Conservation (phyloP, 177 flowering plant species). For the Tripterygium wilfordii region DNA sequence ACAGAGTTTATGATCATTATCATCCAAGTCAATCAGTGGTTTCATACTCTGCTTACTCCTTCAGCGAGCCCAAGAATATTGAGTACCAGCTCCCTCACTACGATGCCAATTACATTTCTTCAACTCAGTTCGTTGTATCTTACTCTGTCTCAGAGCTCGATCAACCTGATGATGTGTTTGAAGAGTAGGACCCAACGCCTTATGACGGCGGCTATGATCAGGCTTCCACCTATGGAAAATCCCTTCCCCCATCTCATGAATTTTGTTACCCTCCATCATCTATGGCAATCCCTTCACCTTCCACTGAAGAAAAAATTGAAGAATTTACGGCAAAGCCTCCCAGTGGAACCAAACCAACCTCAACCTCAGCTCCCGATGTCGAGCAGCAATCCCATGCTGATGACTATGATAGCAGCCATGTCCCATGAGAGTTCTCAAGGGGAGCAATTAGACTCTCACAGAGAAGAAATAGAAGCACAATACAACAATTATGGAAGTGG, state of each 20-base stretch:
- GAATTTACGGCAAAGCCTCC: too few species aligned
- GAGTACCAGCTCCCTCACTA: slow-evolving; percentile 2
- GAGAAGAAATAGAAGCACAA: too few species aligned
- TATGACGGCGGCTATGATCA: slow-evolving; percentile 73
- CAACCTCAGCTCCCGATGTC: not conserved
- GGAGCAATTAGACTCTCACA: not conserved
- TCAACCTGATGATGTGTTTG: slow-evolving; percentile 34
- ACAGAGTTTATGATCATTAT: too few species aligned
- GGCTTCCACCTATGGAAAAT: slow-evolving; percentile 49
- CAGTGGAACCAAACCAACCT: not conserved
- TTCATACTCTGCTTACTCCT: slow-evolving; percentile 15
- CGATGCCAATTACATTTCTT: too few species aligned
- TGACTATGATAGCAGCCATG: slow-evolving; percentile 1
- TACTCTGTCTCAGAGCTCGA: slow-evolving; percentile 18
- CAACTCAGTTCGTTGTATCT: slow-evolving; percentile 17
- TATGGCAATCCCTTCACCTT: too few species aligned
- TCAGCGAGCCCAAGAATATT: slow-evolving; percentile 8
- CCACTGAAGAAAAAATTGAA: slow-evolving; percentile 14
- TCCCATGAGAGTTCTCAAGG: not conserved
- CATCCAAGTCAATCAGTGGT: too few species aligned
- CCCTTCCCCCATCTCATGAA: slow-evolving; percentile 59
- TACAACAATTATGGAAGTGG: slow-evolving; percentile 2
- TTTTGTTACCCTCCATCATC: slow-evolving; percentile 64
- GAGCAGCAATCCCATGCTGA: not conserved
- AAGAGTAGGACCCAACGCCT: slow-evolving; percentile 73